These are phyloP conservation scores for Citrus medica DNA, from an alignment of 345 rosid genomes.

Conservation along the genomic window DNA sequence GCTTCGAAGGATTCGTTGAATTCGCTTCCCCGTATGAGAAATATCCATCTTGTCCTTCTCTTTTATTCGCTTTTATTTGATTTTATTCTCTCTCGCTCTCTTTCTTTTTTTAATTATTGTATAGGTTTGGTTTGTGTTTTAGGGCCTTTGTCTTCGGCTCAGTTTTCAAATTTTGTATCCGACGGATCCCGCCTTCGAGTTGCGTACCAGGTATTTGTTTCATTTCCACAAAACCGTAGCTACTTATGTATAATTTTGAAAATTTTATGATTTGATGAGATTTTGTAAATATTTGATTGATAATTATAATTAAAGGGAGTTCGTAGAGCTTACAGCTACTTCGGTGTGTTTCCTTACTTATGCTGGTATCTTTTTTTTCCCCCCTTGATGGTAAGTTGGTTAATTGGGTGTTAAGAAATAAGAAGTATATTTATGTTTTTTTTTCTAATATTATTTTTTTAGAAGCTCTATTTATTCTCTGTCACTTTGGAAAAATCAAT, in stretches of 20 bases:
- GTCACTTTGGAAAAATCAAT: not conserved
- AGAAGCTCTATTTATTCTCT: not conserved
- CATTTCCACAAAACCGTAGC: not conserved
- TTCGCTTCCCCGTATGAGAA: slow-evolving; percentile 60
- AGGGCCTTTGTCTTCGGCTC: slow-evolving; percentile 82
- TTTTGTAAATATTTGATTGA: not conserved
- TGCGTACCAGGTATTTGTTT: slow-evolving; percentile 72
- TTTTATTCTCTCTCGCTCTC: not conserved
- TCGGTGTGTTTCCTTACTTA: not conserved
- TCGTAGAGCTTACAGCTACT: slow-evolving; percentile 73
- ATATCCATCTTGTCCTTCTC: not conserved
- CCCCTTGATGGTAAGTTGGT: too few relatives aligned
- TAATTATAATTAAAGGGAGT: slow-evolving; percentile 53
- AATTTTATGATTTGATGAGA: too few relatives aligned
- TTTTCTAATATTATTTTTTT: not conserved
- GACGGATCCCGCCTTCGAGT: slow-evolving; percentile 80
- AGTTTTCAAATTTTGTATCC: slow-evolving; percentile 41
- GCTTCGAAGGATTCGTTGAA: slow-evolving; percentile 29
- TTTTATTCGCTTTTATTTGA: not conserved
- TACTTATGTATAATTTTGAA: not conserved
- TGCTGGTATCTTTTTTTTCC: too few relatives aligned
- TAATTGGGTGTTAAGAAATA: too few relatives aligned
- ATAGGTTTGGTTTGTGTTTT: not conserved
- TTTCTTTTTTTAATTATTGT: not conserved
- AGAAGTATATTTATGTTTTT: too few relatives aligned